Evolutionary conservation across 352 stramenopile species (phyloP), one percentile per base, ranked within the genome.

Genomic region (Phytophthora fragariae): DNA sequence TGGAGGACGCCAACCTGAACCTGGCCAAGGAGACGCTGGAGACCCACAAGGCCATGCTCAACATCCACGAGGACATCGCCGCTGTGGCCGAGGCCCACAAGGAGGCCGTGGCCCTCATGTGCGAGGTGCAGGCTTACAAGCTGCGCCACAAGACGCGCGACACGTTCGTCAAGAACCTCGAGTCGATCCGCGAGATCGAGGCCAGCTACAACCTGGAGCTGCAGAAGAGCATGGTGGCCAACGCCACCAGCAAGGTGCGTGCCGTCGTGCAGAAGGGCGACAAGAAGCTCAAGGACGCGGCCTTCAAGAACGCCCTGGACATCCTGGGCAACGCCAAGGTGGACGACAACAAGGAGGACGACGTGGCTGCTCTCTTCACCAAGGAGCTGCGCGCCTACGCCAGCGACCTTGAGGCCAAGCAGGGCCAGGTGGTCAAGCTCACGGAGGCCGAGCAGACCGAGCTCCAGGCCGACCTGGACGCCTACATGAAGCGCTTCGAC

Each of bases 61-160:
- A 84, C 69, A 96, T 96, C 75, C 84, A 93, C 82, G 89, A 94
- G 68, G 89, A 96, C 81, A 91, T 96, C 69, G 86, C 85, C 15
- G 75, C 80, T 29, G 80, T 96, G 19, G 88, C 87, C 21, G 84
- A 89, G 57, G 87, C 87, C 65, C 89, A 96, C 85, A 92, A 94
- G 83, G 89, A 93, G 41, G 87, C 87, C 33, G 76, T 96, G 10
- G 83, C 76, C 54, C 82, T 96, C 50, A 88, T 96, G 87, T 96
- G 89, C 86, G 59, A 93, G 73, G 89, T 96, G 55, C 87, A 96
- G 79, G 83, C 85, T 27, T 88, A 88, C 76, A 96, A 96, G 81
- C 76, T 96, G 63, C 86, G 85, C 68, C 89, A 96, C 87, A 94
- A 96, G 86, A 96, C 89, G 58, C 89, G 89, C 68, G 88, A 94